Conservation (phyloP, 2,329 filamentous ascomycete species). For the Fusarium nurragi region DNA sequence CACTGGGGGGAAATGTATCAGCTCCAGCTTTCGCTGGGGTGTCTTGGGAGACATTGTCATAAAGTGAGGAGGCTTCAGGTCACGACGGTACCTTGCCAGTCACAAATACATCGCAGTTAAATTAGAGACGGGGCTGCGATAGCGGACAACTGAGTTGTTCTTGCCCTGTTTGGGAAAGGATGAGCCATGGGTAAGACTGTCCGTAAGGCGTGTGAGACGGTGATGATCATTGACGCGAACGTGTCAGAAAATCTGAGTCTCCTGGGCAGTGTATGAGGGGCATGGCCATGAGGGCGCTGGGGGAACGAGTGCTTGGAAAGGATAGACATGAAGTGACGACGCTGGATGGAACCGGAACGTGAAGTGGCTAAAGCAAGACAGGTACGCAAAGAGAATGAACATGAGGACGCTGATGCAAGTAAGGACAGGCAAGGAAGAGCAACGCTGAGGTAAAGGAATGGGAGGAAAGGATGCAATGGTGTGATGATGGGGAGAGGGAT, state of each 20-base stretch:
- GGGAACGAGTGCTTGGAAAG: not conserved
- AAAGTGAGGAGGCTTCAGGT: slow-evolving; percentile 5
- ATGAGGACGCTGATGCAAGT: not conserved
- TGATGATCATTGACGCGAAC: slow-evolving; percentile 20
- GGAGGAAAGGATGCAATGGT: not conserved
- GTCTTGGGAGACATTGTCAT: not conserved
- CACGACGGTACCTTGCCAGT: not conserved
- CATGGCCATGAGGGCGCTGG: slow-evolving; percentile 14
- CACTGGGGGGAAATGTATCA: slow-evolving; percentile 5
- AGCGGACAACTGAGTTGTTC: slow-evolving; percentile 2
- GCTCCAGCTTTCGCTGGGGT: not conserved
- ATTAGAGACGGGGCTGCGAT: not conserved
- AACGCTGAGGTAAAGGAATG: not conserved
- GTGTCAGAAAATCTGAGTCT: slow-evolving; percentile 22
- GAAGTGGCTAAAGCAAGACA: not conserved
- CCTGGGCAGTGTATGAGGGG: slow-evolving; percentile 1
- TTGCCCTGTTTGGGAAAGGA: not conserved
- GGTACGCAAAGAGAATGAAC: not conserved
- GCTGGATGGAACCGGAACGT: not conserved
- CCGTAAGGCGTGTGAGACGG: not conserved
- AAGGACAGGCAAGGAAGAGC: not conserved
- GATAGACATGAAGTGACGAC: not conserved
- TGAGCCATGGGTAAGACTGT: slow-evolving; percentile 2
- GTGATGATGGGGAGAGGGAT: not conserved
- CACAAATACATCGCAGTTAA: not conserved